Evolutionary conservation across 257 asterid species (phyloP).

Genomic region (Ehretia macrophylla): DNA sequence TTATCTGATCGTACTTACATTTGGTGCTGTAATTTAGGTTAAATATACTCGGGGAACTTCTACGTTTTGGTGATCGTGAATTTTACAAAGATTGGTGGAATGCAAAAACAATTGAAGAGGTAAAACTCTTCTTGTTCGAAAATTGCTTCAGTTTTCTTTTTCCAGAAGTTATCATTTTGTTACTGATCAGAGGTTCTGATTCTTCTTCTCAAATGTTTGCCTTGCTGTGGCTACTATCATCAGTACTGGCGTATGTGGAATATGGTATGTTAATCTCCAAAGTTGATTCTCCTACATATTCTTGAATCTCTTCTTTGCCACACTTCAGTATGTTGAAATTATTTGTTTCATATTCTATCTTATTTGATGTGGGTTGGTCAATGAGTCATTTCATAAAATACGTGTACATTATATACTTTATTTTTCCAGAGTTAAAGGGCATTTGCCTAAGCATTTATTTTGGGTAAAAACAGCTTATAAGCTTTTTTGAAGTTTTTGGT

Average conservation of each 20-base stretch:
- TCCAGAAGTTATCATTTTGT: background rate
- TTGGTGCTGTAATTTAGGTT: constrained; percentile 64
- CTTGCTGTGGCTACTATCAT: constrained; percentile 28
- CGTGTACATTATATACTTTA: too few species aligned
- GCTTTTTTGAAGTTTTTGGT: too few species aligned
- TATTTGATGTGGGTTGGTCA: too few species aligned
- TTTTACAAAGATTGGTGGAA: constrained; percentile 99
- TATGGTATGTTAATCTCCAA: constrained; percentile 58
- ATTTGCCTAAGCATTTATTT: too few species aligned
- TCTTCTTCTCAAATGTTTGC: constrained; percentile 21
- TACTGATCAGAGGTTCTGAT: constrained; percentile 15
- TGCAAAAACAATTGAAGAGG: constrained; percentile 97
- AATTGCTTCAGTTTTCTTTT: background rate
- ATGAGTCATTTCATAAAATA: too few species aligned
- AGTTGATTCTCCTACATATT: too few species aligned
- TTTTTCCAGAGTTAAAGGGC: too few species aligned
- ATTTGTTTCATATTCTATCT: too few species aligned
- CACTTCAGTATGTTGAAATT: too few species aligned
- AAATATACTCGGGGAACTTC: constrained; percentile 93
- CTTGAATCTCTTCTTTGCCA: too few species aligned
- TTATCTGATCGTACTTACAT: background rate
- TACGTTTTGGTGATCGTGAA: constrained; percentile 95
- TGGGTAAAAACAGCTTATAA: too few species aligned
- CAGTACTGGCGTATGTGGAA: constrained; percentile 99
- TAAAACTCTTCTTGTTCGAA: constrained; percentile 8